Percentiles rank a stretch among this genome's conserved stretches.
Conservation (phyloP, 176 grass and related monocot genomes). For the Dendrocalamus sinicus region DNA sequence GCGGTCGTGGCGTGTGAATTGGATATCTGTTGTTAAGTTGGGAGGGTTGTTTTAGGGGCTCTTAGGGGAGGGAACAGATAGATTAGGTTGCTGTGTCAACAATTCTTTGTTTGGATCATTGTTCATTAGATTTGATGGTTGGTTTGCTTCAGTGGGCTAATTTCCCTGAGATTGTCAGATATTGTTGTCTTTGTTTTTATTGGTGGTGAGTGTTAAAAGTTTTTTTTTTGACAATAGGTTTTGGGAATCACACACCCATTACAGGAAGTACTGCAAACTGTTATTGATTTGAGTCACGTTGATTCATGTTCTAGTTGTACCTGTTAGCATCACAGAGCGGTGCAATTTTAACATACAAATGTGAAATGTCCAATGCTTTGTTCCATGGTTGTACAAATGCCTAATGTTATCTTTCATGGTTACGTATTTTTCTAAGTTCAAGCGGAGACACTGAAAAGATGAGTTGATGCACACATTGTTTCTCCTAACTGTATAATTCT, state of each 20-base stretch:
- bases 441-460: neutral
- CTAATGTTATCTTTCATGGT: neutral
- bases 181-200: neutral
- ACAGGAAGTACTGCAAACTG: neutral
- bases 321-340: neutral
- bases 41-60: neutral
- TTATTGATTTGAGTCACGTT: neutral
- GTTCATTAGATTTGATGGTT: neutral
- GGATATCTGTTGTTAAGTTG: constrained; percentile 30
- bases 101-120: neutral
- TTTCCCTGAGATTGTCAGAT: neutral
- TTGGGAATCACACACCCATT: neutral
- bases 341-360: neutral
- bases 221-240: neutral
- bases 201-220: neutral
- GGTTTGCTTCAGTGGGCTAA: neutral
- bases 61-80: neutral
- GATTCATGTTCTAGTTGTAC: neutral
- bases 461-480: neutral
- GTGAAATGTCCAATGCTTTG: neutral
- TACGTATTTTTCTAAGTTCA: neutral
- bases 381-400: neutral
- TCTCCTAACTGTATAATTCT: neutral
- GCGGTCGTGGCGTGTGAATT: neutral
- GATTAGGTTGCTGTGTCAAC: neutral